phyloP scores from a whole-genome alignment of 2,329 filamentous ascomycete genomes.

The Pseudocercospora pini-densiflorae region DNA sequence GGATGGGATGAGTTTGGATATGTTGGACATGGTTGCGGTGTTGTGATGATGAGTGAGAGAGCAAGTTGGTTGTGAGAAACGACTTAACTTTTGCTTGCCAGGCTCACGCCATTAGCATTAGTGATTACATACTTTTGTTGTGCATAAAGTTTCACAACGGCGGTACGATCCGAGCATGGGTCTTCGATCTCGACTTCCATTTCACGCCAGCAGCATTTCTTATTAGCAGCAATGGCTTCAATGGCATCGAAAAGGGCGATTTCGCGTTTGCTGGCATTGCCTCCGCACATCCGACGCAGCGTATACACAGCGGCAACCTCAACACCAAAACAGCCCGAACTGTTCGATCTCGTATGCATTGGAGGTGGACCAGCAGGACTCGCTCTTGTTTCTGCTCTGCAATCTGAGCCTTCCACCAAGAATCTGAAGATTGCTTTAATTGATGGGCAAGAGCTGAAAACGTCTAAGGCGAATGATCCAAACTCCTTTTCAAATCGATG shows the following conservation, averaged over 20 bases:
- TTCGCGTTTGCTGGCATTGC: conserved; percentile 32
- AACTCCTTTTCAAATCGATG: conserved; percentile 88
- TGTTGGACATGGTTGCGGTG: conserved; percentile 35
- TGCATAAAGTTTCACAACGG: conserved; percentile 1
- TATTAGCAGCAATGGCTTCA: conserved; percentile 11
- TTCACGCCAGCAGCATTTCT: background rate
- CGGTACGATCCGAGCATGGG: conserved; percentile 1
- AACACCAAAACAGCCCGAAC: conserved; percentile 58
- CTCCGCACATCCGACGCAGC: conserved; percentile 34
- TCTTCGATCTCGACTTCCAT: background rate
- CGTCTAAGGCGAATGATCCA: conserved; percentile 67
- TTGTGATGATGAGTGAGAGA: background rate
- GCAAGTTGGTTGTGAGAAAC: background rate
- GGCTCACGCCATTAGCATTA: background rate
- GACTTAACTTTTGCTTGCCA: background rate
- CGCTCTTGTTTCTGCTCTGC: conserved; percentile 40
- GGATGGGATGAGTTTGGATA: conserved; percentile 47
- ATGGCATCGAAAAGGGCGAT: conserved; percentile 16
- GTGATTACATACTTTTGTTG: background rate
- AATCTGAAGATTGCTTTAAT: conserved; percentile 84
- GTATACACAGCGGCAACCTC: conserved; percentile 32
- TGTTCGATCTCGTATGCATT: conserved; percentile 59
- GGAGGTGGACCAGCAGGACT: conserved; percentile 33
- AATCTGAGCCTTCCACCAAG: conserved; percentile 55
- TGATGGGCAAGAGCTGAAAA: conserved; percentile 83